These are phyloP conservation scores for Colletotrichum echinochloae DNA, from an alignment of 2,329 filamentous ascomycete genomes.

Conservation along the genomic window DNA sequence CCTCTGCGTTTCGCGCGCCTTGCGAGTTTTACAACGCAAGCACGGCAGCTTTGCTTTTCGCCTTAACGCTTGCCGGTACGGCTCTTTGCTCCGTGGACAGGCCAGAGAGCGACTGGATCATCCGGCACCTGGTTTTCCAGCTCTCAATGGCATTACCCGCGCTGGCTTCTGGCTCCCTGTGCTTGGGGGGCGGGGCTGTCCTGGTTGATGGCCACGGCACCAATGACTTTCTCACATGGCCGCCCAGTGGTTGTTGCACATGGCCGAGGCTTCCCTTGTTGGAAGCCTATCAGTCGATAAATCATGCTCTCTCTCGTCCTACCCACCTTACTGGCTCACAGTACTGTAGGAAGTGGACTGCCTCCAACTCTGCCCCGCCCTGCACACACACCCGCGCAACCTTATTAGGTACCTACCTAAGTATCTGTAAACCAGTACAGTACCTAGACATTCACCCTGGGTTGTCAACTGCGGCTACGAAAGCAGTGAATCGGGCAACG, in stretches of 20 bases:
- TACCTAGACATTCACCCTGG: too few relatives aligned
- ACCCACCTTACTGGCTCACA: slow-evolving; percentile 5
- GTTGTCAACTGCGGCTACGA: background rate
- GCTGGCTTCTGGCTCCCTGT: background rate
- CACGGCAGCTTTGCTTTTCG: background rate
- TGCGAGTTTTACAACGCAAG: background rate
- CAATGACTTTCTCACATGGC: background rate
- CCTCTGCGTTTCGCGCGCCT: slow-evolving; percentile 18
- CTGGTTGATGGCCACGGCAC: background rate
- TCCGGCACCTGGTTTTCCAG: background rate
- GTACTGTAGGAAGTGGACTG: background rate
- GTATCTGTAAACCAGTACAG: too few relatives aligned
- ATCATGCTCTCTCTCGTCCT: background rate
- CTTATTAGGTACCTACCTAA: too few relatives aligned
- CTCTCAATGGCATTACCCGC: slow-evolving; percentile 7
- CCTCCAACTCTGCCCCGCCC: background rate
- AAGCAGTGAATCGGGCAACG: background rate
- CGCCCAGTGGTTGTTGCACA: background rate
- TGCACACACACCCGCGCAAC: background rate
- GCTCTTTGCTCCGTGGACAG: background rate
- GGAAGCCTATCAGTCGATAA: slow-evolving; percentile 25
- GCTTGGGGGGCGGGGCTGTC: background rate
- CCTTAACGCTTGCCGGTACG: background rate
- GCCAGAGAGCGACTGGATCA: background rate
- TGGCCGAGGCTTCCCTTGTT: slow-evolving; percentile 24